Evolutionary conservation across 495 filamentous ascomycete genomes (phyloP), one percentile per base, ranked within the genome.

Genomic region (Penicillium desertorum): DNA sequence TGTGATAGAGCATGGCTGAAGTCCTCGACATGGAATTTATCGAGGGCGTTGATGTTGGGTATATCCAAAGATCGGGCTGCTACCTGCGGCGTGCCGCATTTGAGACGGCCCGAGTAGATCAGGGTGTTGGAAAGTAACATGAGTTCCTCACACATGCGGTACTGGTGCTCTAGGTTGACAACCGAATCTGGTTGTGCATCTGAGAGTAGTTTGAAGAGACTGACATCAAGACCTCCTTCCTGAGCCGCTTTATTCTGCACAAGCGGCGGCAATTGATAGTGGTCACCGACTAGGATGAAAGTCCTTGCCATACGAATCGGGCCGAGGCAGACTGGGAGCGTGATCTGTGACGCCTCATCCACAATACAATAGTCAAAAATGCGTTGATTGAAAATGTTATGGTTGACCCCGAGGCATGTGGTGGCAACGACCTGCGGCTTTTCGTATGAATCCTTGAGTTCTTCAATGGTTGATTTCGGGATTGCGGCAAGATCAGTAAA

Each of bases 291-390:
- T 1, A 98, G 83, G 45, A 98, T 87, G 66, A 98, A 98, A 1
- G 85, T 95, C n/a, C 83, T 83, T 16, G 94, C 91, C 83, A 96
- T 90, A 25, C 92, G 85, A 60, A 98, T 94, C 0, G 94, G 94
- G 0, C 94, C 94, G 3, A 98, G 72, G 61, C 94, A 96, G 17
- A 95, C 90, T 0, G 94, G 94, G 22, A 98, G 79, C 3, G 94
- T 98, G 72, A 98, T 96, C 66, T 98, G 94, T 8, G 92, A 96
- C 0, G 94, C 94, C 71, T 98, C 94, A 63, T 98, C 94, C 2
- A 98, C 91, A 59, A 98, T 96, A 62, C 94, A 98, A 69, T 96
- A 96, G 73, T 98, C 94, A 59, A 98, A 98, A 8, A 86, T 86
- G 9, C 94, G 88, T 59, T 92, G 87, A 56, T 80, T 87, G 76